Base-by-base conservation (phyloP, 78 protist species). In the Speleostelium caveatum region DNA sequence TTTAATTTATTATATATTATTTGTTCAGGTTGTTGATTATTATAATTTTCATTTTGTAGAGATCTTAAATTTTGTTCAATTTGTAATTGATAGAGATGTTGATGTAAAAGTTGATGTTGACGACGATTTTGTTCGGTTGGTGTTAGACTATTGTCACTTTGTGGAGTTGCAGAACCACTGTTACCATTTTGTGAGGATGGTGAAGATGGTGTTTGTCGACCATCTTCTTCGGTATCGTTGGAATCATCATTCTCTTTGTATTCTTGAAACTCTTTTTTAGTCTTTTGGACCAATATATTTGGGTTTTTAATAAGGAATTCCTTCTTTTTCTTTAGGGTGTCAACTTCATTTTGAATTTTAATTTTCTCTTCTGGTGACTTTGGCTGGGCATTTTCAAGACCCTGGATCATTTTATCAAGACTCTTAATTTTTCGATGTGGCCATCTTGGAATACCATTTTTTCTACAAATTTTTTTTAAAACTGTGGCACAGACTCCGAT, bases 401-500 rank as follows among this genome's bases (percentile, higher is more conserved):
- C 67, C 14, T 63, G 32, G 51, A 86, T 86, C 93, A 86, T 86
- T 56, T 86, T 86, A 58, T 86, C 93, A 19, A 86, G n/a, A 6
- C 68, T 42, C 51, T 86, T 86, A 55, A 86, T 86, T 49, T 86
- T 86, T 63, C 93, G 49, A 39, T 75, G 86, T 30, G 93, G 93
- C 93, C 93, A 86, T 73, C 93, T 73, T 67, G 93, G 93, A 56
- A 86, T 86, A 7, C 93, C 93, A 86, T 86, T 86, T 55, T 71
- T 73, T 32, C 93, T 21, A 32, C 93, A 86, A 51, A 86, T 69
- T 32, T 86, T 86, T 24, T 86, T 86, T 36, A 86, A 45, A 10
- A 89, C 87, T 2, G 94, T 89, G 0, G 94, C 94, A 53, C 94
- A 89, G 14, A 89, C 79, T 3, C 94, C 94, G 19, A 89, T 77